Conservation (phyloP, 352 stramenopile species). For the Globisporangium emineosum region DNA sequence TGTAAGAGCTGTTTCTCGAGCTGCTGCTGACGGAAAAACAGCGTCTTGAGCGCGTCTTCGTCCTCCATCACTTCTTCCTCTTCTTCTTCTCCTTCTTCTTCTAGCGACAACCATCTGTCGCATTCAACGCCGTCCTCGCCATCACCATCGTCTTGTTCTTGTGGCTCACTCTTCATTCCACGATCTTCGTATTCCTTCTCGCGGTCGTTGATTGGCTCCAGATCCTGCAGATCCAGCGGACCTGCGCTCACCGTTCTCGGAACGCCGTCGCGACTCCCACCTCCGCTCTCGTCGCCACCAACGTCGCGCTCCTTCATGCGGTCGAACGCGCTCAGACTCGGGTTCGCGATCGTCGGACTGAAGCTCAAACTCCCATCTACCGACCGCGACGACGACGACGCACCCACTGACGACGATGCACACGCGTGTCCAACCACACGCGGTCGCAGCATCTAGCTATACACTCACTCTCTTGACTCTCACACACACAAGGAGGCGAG, state of each 20-base stretch:
- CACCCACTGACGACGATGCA: neutral
- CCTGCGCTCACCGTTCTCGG: neutral
- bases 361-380: neutral
- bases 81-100: neutral
- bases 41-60: conserved; percentile 11
- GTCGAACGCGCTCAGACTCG: neutral
- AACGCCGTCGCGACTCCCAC: neutral
- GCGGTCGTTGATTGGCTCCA: neutral
- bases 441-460: neutral
- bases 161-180: neutral
- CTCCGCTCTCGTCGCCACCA: neutral
- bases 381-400: neutral
- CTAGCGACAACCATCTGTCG: neutral
- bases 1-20: conserved; percentile 1
- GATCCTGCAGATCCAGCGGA: conserved; percentile 2
- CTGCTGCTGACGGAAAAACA: conserved; percentile 17
- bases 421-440: neutral
- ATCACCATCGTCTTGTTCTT: neutral
- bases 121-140: neutral
- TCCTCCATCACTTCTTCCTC: conserved; percentile 7
- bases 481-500: neutral
- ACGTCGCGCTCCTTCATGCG: neutral
- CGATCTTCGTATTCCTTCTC: neutral
- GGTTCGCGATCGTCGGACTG: conserved; percentile 6
- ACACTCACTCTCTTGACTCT: too few species aligned